Evolutionary conservation across 2,329 filamentous ascomycete genomes (phyloP).

Genomic region (Xylariales sp.): DNA sequence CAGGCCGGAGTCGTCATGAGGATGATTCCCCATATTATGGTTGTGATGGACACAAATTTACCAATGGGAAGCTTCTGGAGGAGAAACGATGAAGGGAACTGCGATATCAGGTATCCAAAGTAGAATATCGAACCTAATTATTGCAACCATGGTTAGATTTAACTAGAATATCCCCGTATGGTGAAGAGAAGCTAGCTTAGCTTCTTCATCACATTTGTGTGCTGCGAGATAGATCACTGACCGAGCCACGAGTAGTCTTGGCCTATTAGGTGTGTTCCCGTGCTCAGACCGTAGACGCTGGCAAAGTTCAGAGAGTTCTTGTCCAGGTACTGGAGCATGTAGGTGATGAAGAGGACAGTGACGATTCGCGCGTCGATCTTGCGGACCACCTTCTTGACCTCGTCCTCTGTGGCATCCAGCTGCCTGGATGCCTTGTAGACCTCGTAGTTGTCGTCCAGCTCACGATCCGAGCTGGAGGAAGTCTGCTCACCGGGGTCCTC

Average conservation of each 20-base stretch:
- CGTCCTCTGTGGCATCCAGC: slow-evolving; percentile 17
- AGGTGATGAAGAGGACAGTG: slow-evolving; percentile 25
- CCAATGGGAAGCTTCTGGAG: slow-evolving; percentile 43
- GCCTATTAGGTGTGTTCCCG: slow-evolving; percentile 40
- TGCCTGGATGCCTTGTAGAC: slow-evolving; percentile 20
- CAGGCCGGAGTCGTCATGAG: slow-evolving; percentile 45
- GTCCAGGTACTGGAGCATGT: slow-evolving; percentile 28
- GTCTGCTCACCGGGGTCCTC: too few relatives aligned
- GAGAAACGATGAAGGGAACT: slow-evolving; percentile 39
- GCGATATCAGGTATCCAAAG: slow-evolving; percentile 42
- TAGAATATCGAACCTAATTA: slow-evolving; percentile 43
- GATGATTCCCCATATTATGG: slow-evolving; percentile 43
- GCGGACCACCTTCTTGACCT: slow-evolving; percentile 22
- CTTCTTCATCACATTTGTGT: neutral
- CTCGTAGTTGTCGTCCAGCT: slow-evolving; percentile 27
- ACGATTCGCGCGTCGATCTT: slow-evolving; percentile 26
- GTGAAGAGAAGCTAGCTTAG: neutral
- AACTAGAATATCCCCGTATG: too few relatives aligned
- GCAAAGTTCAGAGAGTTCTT: slow-evolving; percentile 46
- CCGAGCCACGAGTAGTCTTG: slow-evolving; percentile 49
- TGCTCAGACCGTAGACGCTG: slow-evolving; percentile 40
- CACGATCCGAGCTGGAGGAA: slow-evolving; percentile 14
- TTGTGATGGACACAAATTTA: slow-evolving; percentile 39
- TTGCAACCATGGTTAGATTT: too few relatives aligned
- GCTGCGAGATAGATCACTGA: slow-evolving; percentile 11